Conservation (phyloP, 1,284 basidiomycete genomes). For the Volvariella volvacea region DNA sequence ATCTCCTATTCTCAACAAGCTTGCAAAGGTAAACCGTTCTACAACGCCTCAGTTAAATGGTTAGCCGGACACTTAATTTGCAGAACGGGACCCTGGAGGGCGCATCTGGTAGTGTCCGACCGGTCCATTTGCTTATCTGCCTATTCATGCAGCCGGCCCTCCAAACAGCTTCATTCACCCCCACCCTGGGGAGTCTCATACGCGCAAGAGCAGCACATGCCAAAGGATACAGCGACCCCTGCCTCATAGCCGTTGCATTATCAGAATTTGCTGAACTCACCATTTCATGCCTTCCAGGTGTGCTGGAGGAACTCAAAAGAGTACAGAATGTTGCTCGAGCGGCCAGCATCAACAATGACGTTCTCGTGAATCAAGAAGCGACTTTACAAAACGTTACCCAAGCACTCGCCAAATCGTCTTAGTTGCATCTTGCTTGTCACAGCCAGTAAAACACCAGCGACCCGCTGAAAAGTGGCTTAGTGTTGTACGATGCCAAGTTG, state of each 20-base stretch:
- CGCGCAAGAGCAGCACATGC: slow-evolving; percentile 5
- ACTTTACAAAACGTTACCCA: slow-evolving; percentile 8
- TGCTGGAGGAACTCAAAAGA: slow-evolving; percentile 8
- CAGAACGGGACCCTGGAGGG: slow-evolving; percentile 11
- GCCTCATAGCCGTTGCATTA: slow-evolving; percentile 7
- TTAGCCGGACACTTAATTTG: neutral
- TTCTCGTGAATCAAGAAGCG: slow-evolving; percentile 11
- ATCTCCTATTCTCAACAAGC: slow-evolving; percentile 2
- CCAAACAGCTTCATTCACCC: slow-evolving; percentile 12
- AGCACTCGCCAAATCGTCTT: slow-evolving; percentile 11
- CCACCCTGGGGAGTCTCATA: slow-evolving; percentile 14
- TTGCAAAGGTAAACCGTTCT: slow-evolving; percentile 3
- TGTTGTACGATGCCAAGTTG: slow-evolving; percentile 15
- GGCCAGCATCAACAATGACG: neutral
- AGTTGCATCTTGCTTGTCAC: slow-evolving; percentile 25
- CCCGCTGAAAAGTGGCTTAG: slow-evolving; percentile 17
- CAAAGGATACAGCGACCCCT: neutral
- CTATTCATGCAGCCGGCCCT: slow-evolving; percentile 17
- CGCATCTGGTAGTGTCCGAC: slow-evolving; percentile 19
- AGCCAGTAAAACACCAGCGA: slow-evolving; percentile 17
- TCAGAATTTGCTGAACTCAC: slow-evolving; percentile 6
- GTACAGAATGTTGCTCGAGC: slow-evolving; percentile 5
- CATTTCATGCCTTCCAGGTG: slow-evolving; percentile 8
- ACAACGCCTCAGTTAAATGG: neutral
- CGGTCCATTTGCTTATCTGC: slow-evolving; percentile 14